phyloP scores from a whole-genome alignment of 208 protist genomes.

The Crithidia mellificae region DNA sequence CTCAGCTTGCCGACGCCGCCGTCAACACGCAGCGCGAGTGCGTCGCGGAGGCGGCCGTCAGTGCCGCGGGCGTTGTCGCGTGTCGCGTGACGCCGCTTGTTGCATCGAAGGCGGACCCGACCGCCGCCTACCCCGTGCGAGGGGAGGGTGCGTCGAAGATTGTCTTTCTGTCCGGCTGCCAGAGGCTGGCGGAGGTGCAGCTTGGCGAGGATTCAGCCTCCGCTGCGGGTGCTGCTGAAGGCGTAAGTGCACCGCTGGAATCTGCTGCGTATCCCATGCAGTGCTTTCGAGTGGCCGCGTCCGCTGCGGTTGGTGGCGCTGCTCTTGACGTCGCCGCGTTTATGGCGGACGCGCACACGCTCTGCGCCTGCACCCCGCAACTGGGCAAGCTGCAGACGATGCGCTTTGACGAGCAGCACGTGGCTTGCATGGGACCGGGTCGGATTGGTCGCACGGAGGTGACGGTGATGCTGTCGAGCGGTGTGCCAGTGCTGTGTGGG shows the following conservation, averaged over 20 bases:
- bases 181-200: slow-evolving; percentile 46
- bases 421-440: slow-evolving; percentile 48
- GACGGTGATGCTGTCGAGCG: slow-evolving; percentile 56
- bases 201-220: slow-evolving; percentile 19
- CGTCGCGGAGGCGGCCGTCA: slow-evolving; percentile 32
- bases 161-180: slow-evolving; percentile 58
- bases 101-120: slow-evolving; percentile 15
- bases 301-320: slow-evolving; percentile 1
- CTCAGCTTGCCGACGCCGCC: slow-evolving; percentile 27
- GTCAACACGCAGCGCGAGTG: slow-evolving; percentile 32
- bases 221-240: not conserved
- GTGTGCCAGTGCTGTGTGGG: slow-evolving; percentile 49
- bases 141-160: slow-evolving; percentile 23
- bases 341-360: slow-evolving; percentile 14
- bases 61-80: slow-evolving; percentile 32
- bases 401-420: slow-evolving; percentile 36
- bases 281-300: slow-evolving; percentile 28
- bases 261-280: slow-evolving; percentile 32
- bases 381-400: slow-evolving; percentile 36
- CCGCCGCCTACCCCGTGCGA: slow-evolving; percentile 8
- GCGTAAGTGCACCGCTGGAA: slow-evolving; percentile 2
- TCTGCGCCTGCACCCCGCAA: slow-evolving; percentile 41
- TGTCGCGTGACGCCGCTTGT: slow-evolving; percentile 39
- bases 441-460: slow-evolving; percentile 44
- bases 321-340: slow-evolving; percentile 38